Percentiles rank a stretch among this genome's conserved stretches.
Evolutionary conservation across 495 filamentous ascomycete genomes (phyloP).

Genomic region (Lasiosphaeriaceae sp.): DNA sequence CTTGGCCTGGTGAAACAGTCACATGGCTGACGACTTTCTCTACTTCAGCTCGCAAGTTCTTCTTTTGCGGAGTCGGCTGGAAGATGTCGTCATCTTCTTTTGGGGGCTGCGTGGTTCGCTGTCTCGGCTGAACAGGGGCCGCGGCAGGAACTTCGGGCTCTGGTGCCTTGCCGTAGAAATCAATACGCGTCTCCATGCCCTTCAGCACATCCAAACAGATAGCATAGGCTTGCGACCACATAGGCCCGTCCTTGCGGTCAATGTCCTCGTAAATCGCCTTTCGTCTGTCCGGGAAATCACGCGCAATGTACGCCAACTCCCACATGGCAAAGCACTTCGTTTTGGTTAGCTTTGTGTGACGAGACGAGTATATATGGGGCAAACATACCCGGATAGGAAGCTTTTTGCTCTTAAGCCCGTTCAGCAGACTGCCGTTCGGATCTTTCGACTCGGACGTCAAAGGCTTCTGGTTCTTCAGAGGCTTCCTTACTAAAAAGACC

Average conservation of each 20-base stretch:
- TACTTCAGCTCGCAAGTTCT: slow-evolving; percentile 45
- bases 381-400: slow-evolving; percentile 52
- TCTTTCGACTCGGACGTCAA: slow-evolving; percentile 80
- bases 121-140: slow-evolving; percentile 24
- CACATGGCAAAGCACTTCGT: slow-evolving; percentile 79
- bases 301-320: slow-evolving; percentile 78
- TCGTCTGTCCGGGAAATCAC: slow-evolving; percentile 66
- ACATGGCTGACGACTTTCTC: slow-evolving; percentile 51
- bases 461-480: slow-evolving; percentile 77
- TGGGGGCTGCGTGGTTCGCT: slow-evolving; percentile 41
- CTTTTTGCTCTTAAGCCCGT: slow-evolving; percentile 74
- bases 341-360: slow-evolving; percentile 18
- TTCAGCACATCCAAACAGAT: slow-evolving; percentile 65
- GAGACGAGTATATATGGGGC: slow-evolving; percentile 1
- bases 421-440: slow-evolving; percentile 85
- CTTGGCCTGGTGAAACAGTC: slow-evolving; percentile 59
- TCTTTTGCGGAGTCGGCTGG: slow-evolving; percentile 42
- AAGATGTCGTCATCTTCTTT: slow-evolving; percentile 60
- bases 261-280: slow-evolving; percentile 86
- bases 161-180: slow-evolving; percentile 51
- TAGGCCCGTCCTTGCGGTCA: slow-evolving; percentile 71
- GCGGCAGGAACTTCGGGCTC: slow-evolving; percentile 24
- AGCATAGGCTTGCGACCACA: slow-evolving; percentile 74
- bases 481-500: slow-evolving; percentile 70
- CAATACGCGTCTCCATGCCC: slow-evolving; percentile 60